Evolutionary conservation across 495 filamentous ascomycete genomes (phyloP), one percentile per base, ranked within the genome.

Genomic region (Penicillium waksmanii): DNA sequence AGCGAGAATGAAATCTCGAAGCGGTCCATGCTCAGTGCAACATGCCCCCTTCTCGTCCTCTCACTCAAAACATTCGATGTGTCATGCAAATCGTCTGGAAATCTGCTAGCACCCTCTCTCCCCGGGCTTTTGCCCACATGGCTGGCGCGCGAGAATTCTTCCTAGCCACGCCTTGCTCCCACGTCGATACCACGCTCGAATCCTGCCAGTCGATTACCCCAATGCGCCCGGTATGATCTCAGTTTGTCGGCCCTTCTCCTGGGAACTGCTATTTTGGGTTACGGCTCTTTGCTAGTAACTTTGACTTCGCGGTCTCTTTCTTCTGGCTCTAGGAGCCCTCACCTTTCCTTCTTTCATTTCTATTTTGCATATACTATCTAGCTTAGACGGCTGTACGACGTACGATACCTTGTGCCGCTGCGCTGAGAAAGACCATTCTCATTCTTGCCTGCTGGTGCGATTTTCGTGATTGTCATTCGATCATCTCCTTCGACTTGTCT

Each of bases 91-190:
- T n/a, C 34, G 17, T 17, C 15, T 44, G 17, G 15, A 44, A 44
- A 38, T 38, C 12, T 38, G 12, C 11, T 38, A n/a, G 36, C 12
- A 12, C 36, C 36, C 11, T 38, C 36, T n/a, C 17, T 9, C 42
- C 42, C 42, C 42, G 12, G 42, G 42, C 42, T 44, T 44, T 44
- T 44, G 53, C 42, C 63, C 63, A 65, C 60, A 63, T 66, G 66
- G 63, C 58, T 60, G 35, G 49, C 51, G 55, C 23, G 31, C 48
- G 52, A 59, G 50, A 63, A 63, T 53, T 61, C 48, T 48, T 55
- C 57, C 53, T 50, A 3, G 60, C 64, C 59, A 68, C 60, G 65
- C 62, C 62, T 65, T 67, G 53, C 57, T 62, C 62, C 66, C 66
- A 68, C 59, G 62, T 55, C 65, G 38, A 44, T 58, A 27, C 61